Conservation (phyloP, 805 yeast species). For the Cyberlindnera misumaiensis region DNA sequence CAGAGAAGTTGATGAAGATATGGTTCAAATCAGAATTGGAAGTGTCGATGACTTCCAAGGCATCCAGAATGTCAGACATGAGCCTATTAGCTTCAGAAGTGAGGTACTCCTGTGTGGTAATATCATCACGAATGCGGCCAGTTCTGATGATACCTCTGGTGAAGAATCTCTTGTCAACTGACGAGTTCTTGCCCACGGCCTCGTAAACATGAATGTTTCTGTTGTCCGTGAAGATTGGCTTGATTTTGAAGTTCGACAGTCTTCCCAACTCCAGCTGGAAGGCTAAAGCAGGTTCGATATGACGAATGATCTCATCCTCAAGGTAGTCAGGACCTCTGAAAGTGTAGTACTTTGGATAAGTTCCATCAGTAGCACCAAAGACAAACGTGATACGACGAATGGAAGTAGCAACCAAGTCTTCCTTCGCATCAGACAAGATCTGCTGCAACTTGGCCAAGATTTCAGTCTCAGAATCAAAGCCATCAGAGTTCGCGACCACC, state of each 20-base stretch:
- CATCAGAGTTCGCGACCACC: constrained; percentile 66
- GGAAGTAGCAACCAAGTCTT: constrained; percentile 61
- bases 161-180: constrained; percentile 91
- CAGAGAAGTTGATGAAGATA: constrained; percentile 93
- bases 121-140: constrained; percentile 88
- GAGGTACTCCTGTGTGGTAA: constrained; percentile 86
- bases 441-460: constrained; percentile 57
- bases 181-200: constrained; percentile 89
- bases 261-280: constrained; percentile 94
- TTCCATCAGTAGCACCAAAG: constrained; percentile 74
- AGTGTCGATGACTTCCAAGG: constrained; percentile 89
- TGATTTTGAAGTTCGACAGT: constrained; percentile 89
- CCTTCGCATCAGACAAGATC: constrained; percentile 59
- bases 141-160: constrained; percentile 97
- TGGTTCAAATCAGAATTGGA: constrained; percentile 94
- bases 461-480: constrained; percentile 64
- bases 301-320: constrained; percentile 93
- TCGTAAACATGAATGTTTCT: constrained; percentile 96
- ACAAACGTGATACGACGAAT: constrained; percentile 93
- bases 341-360: constrained; percentile 93
- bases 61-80: constrained; percentile 93
- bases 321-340: constrained; percentile 80
- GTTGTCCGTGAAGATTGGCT: constrained; percentile 92
- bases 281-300: constrained; percentile 96
- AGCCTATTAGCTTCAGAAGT: constrained; percentile 94